Conservation (phyloP, 2,329 filamentous ascomycete genomes). For the Aspergillus sergii region DNA sequence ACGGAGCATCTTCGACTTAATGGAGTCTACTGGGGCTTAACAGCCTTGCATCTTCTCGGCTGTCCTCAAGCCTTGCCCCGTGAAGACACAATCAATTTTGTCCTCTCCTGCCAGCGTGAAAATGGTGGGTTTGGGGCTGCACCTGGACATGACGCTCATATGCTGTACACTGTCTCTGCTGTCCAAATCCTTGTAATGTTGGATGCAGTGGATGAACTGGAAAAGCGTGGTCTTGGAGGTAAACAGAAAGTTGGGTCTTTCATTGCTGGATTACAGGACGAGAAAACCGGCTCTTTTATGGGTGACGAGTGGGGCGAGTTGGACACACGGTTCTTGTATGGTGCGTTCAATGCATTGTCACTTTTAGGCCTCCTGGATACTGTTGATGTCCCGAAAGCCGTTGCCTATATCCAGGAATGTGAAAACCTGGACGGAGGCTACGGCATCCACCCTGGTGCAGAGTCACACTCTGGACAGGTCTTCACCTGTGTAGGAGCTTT, state of each 20-base stretch:
- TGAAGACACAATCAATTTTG: conserved; percentile 81
- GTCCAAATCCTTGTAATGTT: conserved; percentile 89
- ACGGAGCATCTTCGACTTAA: conserved; percentile 95
- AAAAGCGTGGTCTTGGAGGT: conserved; percentile 66
- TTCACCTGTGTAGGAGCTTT: conserved; percentile 91
- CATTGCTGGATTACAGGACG: conserved; percentile 81
- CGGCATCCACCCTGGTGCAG: conserved; percentile 83
- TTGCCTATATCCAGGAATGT: conserved; percentile 77
- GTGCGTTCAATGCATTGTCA: conserved; percentile 85
- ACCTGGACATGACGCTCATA: conserved; percentile 91
- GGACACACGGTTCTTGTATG: conserved; percentile 92
- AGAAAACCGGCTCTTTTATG: conserved; percentile 79
- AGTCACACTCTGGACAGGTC: conserved; percentile 93
- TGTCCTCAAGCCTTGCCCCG: conserved; percentile 80
- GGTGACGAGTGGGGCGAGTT: conserved; percentile 97
- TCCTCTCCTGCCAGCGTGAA: conserved; percentile 90
- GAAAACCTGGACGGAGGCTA: conserved; percentile 95
- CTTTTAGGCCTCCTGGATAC: conserved; percentile 73
- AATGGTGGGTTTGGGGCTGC: conserved; percentile 92
- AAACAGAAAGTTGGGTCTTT: conserved; percentile 76
- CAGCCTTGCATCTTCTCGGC: conserved; percentile 80
- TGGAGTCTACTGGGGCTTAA: conserved; percentile 95
- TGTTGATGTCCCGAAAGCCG: conserved; percentile 78
- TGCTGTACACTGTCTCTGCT: conserved; percentile 93
- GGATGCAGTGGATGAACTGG: conserved; percentile 81